Evolutionary conservation across 768 basidiomycete species (phyloP).

Genomic region (Tubosaeta sp.): DNA sequence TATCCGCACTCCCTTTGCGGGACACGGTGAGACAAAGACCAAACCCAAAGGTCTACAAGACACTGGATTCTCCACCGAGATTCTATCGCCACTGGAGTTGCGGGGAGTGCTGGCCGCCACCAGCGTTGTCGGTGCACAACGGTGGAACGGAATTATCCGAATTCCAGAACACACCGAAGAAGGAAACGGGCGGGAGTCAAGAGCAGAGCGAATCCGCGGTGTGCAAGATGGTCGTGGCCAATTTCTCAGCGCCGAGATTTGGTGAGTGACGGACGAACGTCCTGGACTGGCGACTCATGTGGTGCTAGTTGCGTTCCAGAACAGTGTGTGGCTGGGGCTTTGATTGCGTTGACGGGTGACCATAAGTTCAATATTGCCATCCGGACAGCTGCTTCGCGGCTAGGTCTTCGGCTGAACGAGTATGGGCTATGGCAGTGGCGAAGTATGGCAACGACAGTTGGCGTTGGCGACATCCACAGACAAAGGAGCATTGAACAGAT

Average conservation of each 20-base stretch:
- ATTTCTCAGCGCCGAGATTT: slow-evolving; percentile 38
- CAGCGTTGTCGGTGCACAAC: slow-evolving; percentile 26
- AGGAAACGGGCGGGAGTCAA: slow-evolving; percentile 26
- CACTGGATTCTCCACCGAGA: slow-evolving; percentile 31
- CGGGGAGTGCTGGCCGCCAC: slow-evolving; percentile 44
- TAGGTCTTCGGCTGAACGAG: slow-evolving; percentile 53
- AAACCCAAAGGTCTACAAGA: slow-evolving; percentile 4
- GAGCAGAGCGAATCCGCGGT: slow-evolving; percentile 21
- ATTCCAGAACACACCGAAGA: slow-evolving; percentile 35
- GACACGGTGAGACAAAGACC: slow-evolving; percentile 6
- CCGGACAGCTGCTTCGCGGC: slow-evolving; percentile 37
- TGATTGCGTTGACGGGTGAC: slow-evolving; percentile 57
- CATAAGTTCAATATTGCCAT: slow-evolving; percentile 41
- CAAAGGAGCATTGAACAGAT: slow-evolving; percentile 6
- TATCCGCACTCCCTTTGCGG: slow-evolving; percentile 18
- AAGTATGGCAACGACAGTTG: not conserved
- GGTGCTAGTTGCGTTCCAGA: slow-evolving; percentile 18
- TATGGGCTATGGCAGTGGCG: slow-evolving; percentile 64
- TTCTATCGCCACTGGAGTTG: slow-evolving; percentile 40
- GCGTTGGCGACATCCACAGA: not conserved
- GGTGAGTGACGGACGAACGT: slow-evolving; percentile 3
- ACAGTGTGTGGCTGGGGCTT: slow-evolving; percentile 42
- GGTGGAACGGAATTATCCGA: slow-evolving; percentile 52
- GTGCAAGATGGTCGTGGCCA: slow-evolving; percentile 30
- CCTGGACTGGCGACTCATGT: not conserved